Evolutionary conservation across 2,329 filamentous ascomycete genomes (phyloP), one percentile per base, ranked within the genome.

Genomic region (Sarocladium strictum): DNA sequence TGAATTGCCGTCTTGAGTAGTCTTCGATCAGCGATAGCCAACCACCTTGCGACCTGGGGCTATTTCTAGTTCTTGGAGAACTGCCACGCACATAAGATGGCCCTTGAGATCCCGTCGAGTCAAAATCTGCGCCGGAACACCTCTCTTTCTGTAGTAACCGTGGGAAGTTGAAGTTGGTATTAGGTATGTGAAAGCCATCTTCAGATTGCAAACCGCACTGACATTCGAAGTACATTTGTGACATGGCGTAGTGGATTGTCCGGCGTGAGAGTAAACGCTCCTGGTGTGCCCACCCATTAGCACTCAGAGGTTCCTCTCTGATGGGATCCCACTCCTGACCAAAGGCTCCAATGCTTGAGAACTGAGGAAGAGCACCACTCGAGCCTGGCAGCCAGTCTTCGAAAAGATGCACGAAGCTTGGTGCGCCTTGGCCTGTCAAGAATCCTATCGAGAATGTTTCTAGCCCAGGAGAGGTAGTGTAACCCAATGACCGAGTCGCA

Each of bases 151-250:
- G 6, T 26, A 29, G 23, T 26, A 32, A 12, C 15, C 10, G 5
- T 33, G 29, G 21, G 7, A 37, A n/a, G 29, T 14, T 33, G 21
- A 45, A 45, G 6, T 14, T 5, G 5, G 10, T 11, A 23, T 23
- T 23, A 5, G 41, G 41, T 23, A 45, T 45, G 24, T 45, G 41
- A 45, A 45, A 45, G 6, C 29, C 26, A 32, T 49, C 38, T 35
- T 54, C 53, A 5, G 38, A 19, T 26, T 29, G 26, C 17, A 32
- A 12, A 14, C 17, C 53, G 14, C 23, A 32, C 23, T 37, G 51
- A 11, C 57, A 57, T 19, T 57, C 55, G 51, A 56, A 58, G n/a
- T 23, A 49, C 51, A 54, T 56, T 47, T 58, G 53, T 2, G 53
- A 38, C 3, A 17, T 17, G 19, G 49, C 33, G 9, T 57, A 55